These are phyloP conservation scores for Yamadazyma oceani DNA, from an alignment of 1,139 yeast genomes.

Conservation along the genomic window DNA sequence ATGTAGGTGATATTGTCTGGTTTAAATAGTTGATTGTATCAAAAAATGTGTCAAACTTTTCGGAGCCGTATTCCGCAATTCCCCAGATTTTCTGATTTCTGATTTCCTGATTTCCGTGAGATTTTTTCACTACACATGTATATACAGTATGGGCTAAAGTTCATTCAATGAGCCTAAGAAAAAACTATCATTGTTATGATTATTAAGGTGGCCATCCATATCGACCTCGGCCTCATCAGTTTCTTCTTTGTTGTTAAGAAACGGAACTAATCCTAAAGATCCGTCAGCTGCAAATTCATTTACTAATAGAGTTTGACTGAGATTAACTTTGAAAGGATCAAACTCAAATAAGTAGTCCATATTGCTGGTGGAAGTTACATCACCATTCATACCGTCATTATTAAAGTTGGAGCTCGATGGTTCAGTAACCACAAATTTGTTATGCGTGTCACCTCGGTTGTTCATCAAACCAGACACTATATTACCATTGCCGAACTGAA, in stretches of 20 bases:
- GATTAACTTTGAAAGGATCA: constrained; percentile 42
- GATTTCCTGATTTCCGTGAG: too few species aligned
- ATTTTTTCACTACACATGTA: too few species aligned
- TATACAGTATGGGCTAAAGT: too few species aligned
- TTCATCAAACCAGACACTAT: too few species aligned
- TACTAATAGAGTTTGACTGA: constrained; percentile 37
- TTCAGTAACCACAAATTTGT: too few species aligned
- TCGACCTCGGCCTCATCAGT: constrained; percentile 6
- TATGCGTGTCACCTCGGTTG: too few species aligned
- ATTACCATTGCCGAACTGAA: neutral
- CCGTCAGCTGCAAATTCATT: constrained; percentile 70
- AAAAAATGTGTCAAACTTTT: neutral
- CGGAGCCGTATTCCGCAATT: too few species aligned
- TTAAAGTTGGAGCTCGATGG: neutral
- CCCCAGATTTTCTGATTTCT: too few species aligned
- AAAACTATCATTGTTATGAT: neutral
- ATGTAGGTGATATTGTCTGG: neutral
- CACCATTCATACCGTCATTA: neutral
- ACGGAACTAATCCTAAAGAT: constrained; percentile 61
- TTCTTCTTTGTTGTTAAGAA: constrained; percentile 35
- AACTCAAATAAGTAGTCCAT: constrained; percentile 35
- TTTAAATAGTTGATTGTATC: neutral
- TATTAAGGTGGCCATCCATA: neutral
- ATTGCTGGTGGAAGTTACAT: neutral
- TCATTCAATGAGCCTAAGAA: constrained; percentile 1